A percentile compares a stretch with the other conserved stretches of the same genome.
These are phyloP conservation scores for Mortierella claussenii DNA, from an alignment of 192 early-diverging fungal species.

Conservation along the genomic window DNA sequence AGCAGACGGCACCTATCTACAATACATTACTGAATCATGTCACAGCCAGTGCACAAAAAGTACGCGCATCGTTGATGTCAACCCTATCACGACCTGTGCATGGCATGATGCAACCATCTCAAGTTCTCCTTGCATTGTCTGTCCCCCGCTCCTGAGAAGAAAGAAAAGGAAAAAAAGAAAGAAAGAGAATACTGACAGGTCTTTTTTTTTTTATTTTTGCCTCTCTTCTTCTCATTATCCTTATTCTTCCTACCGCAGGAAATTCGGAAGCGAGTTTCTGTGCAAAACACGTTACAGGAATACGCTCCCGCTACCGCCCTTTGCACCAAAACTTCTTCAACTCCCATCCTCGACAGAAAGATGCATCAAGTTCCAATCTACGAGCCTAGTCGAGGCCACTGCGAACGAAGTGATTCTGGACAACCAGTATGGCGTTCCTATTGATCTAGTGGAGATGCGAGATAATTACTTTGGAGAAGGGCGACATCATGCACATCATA, in stretches of 20 bases:
- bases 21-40: slow-evolving; percentile 30
- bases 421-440: slow-evolving; percentile 54
- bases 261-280: slow-evolving; percentile 58
- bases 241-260: slow-evolving; percentile 29
- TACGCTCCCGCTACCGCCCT: slow-evolving; percentile 57
- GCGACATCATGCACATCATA: slow-evolving; percentile 30
- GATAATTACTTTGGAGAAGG: slow-evolving; percentile 60
- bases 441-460: slow-evolving; percentile 55
- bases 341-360: slow-evolving; percentile 56
- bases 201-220: too few species aligned
- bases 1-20: too few species aligned
- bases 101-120: too few species aligned
- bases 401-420: slow-evolving; percentile 58
- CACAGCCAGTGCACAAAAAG: slow-evolving; percentile 47
- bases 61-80: too few species aligned
- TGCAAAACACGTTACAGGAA: slow-evolving; percentile 66
- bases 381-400: slow-evolving; percentile 55
- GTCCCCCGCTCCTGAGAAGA: too few species aligned
- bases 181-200: too few species aligned
- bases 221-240: not conserved
- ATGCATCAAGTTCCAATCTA: slow-evolving; percentile 57
- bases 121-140: too few species aligned
- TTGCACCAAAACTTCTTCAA: slow-evolving; percentile 58
- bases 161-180: too few species aligned
- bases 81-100: too few species aligned